phyloP scores from a whole-genome alignment of 2,329 filamentous ascomycete species.

The Colletotrichum lindemuthianum region DNA sequence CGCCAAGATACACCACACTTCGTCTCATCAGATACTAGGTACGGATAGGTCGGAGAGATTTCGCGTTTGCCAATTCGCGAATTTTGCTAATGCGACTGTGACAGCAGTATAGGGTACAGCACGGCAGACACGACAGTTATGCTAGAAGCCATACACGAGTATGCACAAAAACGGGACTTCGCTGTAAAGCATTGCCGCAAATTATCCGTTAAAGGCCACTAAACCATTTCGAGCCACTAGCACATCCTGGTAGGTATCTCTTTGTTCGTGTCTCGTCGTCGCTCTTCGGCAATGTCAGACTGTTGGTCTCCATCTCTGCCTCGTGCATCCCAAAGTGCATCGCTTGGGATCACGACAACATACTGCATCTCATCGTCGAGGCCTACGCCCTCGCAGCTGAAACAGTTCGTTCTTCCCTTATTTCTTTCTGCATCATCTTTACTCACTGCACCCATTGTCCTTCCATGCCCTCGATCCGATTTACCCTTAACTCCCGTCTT shows the following conservation, averaged over 20 bases:
- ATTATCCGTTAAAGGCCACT: neutral
- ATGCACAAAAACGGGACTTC: constrained; percentile 12
- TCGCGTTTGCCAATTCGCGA: no score
- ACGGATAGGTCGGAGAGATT: no score
- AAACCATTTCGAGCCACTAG: neutral
- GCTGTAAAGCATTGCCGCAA: neutral
- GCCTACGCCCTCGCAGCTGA: constrained; percentile 31
- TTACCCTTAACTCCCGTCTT: constrained; percentile 19
- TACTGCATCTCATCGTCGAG: constrained; percentile 31
- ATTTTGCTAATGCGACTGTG: no score
- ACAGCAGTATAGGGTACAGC: no score
- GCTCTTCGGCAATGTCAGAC: constrained; percentile 19
- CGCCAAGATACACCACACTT: no score
- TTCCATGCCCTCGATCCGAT: constrained; percentile 26
- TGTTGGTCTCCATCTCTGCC: constrained; percentile 20
- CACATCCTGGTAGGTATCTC: constrained; percentile 25
- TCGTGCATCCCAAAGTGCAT: constrained; percentile 30
- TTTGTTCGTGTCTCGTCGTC: constrained; percentile 35
- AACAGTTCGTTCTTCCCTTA: constrained; percentile 38
- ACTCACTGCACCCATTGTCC: constrained; percentile 28
- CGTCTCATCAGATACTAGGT: no score
- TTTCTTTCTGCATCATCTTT: constrained; percentile 34
- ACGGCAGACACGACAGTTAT: no score
- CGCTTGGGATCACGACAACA: constrained; percentile 31
- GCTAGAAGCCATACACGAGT: neutral